phyloP scores from a whole-genome alignment of 371 early-diverging fungal species.

The Apophysomyces variabilis region DNA sequence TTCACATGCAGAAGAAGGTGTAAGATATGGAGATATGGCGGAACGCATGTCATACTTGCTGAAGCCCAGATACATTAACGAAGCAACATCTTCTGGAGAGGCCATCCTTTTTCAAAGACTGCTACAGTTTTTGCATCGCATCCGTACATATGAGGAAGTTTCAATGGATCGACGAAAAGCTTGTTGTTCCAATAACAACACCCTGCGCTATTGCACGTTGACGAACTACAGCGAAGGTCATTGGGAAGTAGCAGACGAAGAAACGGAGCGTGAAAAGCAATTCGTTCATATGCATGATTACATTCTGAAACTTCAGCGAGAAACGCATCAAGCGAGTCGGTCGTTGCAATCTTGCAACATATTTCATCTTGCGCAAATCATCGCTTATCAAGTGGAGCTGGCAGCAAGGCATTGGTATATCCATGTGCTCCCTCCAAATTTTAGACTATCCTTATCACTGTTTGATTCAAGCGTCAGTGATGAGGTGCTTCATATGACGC shows the following conservation, averaged over 20 bases:
- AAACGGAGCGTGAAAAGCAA: neutral
- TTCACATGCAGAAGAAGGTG: slow-evolving; percentile 15
- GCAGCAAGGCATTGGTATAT: slow-evolving; percentile 17
- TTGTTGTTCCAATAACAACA: slow-evolving; percentile 1
- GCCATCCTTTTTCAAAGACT: slow-evolving; percentile 14
- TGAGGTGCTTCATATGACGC: neutral
- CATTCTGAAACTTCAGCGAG: slow-evolving; percentile 14
- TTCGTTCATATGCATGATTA: slow-evolving; percentile 16
- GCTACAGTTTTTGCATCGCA: slow-evolving; percentile 12
- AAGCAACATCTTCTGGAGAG: neutral
- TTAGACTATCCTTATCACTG: slow-evolving; percentile 14
- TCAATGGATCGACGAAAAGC: slow-evolving; percentile 1
- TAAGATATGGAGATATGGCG: slow-evolving; percentile 29
- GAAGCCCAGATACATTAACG: slow-evolving; percentile 11
- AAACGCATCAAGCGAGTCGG: slow-evolving; percentile 11
- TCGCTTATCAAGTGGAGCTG: slow-evolving; percentile 13
- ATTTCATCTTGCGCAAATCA: slow-evolving; percentile 8
- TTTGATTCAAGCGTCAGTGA: slow-evolving; percentile 12
- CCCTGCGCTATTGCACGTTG: slow-evolving; percentile 13
- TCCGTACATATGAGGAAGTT: slow-evolving; percentile 13
- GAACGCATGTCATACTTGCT: slow-evolving; percentile 31
- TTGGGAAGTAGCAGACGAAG: slow-evolving; percentile 15
- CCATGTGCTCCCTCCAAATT: slow-evolving; percentile 4
- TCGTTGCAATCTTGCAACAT: neutral
- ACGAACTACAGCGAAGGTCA: neutral